Conservation (phyloP, 108 stramenopile species). For the Seminavis robusta region DNA sequence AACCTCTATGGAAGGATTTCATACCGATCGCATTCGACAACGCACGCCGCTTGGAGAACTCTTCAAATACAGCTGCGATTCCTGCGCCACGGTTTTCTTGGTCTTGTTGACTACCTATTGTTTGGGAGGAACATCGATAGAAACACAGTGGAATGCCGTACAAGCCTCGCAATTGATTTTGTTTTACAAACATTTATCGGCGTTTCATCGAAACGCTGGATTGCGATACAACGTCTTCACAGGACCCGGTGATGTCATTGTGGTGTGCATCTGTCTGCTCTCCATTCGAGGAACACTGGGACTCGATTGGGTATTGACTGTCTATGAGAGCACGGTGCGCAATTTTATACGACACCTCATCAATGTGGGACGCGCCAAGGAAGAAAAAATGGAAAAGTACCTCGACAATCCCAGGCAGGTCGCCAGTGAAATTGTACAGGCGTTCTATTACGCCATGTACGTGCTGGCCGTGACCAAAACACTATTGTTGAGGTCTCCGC, state of each 20-base stretch:
- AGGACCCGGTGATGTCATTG: slow-evolving; percentile 87
- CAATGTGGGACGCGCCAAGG: not conserved
- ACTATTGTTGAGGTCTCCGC: slow-evolving; percentile 46
- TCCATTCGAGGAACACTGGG: slow-evolving; percentile 69
- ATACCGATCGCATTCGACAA: slow-evolving; percentile 85
- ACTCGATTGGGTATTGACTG: slow-evolving; percentile 62
- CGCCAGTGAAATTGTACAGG: slow-evolving; percentile 52
- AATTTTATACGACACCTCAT: slow-evolving; percentile 37
- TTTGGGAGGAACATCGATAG: slow-evolving; percentile 51
- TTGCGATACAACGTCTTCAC: slow-evolving; percentile 71
- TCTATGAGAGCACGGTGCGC: slow-evolving; percentile 54
- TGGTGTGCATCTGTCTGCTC: slow-evolving; percentile 48
- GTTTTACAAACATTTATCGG: slow-evolving; percentile 82
- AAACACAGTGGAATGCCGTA: slow-evolving; percentile 86
- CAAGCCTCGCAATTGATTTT: slow-evolving; percentile 77
- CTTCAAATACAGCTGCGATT: slow-evolving; percentile 87
- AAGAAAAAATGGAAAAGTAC: slow-evolving; percentile 44
- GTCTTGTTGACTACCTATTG: slow-evolving; percentile 73
- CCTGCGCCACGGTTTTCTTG: slow-evolving; percentile 79
- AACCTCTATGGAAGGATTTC: slow-evolving; percentile 57
- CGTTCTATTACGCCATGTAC: slow-evolving; percentile 66
- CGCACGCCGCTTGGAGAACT: slow-evolving; percentile 77
- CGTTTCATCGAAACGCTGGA: slow-evolving; percentile 82
- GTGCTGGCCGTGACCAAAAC: slow-evolving; percentile 59
- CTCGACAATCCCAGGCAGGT: slow-evolving; percentile 42